phyloP scores from a whole-genome alignment of 805 yeast species.

The Pichia exigua region DNA sequence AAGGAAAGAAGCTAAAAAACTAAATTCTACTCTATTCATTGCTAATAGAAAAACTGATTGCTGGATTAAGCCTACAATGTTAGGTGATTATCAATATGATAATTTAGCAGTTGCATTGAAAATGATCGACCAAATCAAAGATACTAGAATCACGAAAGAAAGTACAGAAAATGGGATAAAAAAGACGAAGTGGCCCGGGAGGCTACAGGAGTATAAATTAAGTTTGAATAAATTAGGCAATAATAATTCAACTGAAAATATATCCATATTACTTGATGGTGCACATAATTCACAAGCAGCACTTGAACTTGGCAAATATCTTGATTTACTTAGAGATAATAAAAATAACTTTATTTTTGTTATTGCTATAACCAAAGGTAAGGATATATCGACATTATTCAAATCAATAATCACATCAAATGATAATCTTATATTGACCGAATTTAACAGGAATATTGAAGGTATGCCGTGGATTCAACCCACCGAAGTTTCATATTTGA shows the following conservation, averaged over 20 bases:
- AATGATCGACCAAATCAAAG: slow-evolving; percentile 35
- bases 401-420: slow-evolving; percentile 36
- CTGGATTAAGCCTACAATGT: slow-evolving; percentile 41
- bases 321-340: slow-evolving; percentile 25
- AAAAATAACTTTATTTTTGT: slow-evolving; percentile 40
- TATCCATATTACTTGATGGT: slow-evolving; percentile 64
- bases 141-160: slow-evolving; percentile 12
- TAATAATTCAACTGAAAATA: slow-evolving; percentile 8
- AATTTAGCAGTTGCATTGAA: slow-evolving; percentile 64
- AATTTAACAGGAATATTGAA: slow-evolving; percentile 57
- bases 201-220: slow-evolving; percentile 52
- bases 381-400: slow-evolving; percentile 47
- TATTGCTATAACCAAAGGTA: slow-evolving; percentile 70
- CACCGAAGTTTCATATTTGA: slow-evolving; percentile 30
- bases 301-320: slow-evolving; percentile 50
- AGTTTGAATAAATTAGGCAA: slow-evolving; percentile 11
- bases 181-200: slow-evolving; percentile 74
- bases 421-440: slow-evolving; percentile 56
- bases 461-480: slow-evolving; percentile 92
- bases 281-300: slow-evolving; percentile 92
- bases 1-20: slow-evolving; percentile 26
- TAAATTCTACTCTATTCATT: slow-evolving; percentile 24
- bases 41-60: slow-evolving; percentile 2
- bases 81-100: slow-evolving; percentile 64
- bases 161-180: slow-evolving; percentile 44